These are phyloP conservation scores for Ogataea ganodermae DNA, from an alignment of 805 yeast species.

Conservation along the genomic window DNA sequence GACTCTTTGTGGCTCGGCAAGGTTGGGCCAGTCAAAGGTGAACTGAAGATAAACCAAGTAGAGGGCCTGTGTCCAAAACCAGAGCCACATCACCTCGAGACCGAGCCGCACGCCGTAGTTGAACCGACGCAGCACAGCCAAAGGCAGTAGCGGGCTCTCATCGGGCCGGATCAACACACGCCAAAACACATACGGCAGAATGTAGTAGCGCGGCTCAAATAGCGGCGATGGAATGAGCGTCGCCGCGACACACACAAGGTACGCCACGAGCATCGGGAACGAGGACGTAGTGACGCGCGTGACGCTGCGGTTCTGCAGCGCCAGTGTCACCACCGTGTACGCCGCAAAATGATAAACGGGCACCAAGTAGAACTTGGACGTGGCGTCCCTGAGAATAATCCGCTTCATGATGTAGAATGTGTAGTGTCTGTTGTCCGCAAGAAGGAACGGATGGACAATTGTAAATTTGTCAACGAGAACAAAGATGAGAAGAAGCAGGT, in stretches of 20 bases:
- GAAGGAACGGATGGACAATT: constrained; percentile 81
- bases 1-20: constrained; percentile 69
- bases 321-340: constrained; percentile 28
- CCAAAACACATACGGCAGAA: constrained; percentile 77
- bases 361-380: constrained; percentile 51
- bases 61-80: constrained; percentile 54
- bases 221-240: constrained; percentile 88
- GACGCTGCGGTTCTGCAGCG: constrained; percentile 12
- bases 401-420: constrained; percentile 82
- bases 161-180: constrained; percentile 56
- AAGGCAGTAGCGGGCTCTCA: constrained; percentile 29
- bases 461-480: constrained; percentile 60
- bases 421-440: constrained; percentile 94
- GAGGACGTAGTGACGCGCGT: constrained; percentile 26
- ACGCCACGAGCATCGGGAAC: constrained; percentile 49
- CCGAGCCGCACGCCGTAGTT: constrained; percentile 40
- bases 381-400: constrained; percentile 52
- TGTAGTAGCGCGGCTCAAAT: constrained; percentile 91
- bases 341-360: constrained; percentile 69
- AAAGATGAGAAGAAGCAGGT: constrained; percentile 38
- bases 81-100: constrained; percentile 65
- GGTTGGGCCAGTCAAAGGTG: constrained; percentile 69
- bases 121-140: constrained; percentile 20
- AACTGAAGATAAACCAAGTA: constrained; percentile 57
- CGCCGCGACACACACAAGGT: constrained; percentile 50